A percentile compares a stretch with the other conserved stretches of the same genome.
Evolutionary conservation across 352 stramenopile species (phyloP).

Genomic region (Phytophthora pini): DNA sequence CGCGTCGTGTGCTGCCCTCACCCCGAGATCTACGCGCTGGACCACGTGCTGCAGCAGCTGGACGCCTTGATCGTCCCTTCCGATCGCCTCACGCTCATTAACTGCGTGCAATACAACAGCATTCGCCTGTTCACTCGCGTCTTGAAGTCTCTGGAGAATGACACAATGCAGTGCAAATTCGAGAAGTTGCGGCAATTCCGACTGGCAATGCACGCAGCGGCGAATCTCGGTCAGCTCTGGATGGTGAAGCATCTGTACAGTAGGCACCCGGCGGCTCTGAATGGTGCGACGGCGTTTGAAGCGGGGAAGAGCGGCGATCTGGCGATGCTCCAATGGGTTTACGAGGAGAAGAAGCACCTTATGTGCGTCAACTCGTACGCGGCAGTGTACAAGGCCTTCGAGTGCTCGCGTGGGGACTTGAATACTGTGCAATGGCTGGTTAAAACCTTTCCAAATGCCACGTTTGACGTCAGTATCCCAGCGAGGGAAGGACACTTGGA

Average conservation of each 20-base stretch:
- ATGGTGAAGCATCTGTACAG: conserved; percentile 18
- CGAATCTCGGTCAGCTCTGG: conserved; percentile 8
- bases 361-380: conserved; percentile 3
- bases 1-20: conserved; percentile 11
- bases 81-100: background rate
- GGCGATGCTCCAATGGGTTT: conserved; percentile 3
- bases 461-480: conserved; percentile 8
- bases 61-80: conserved; percentile 14
- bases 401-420: conserved; percentile 1
- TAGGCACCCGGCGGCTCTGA: conserved; percentile 11
- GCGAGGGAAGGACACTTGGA: conserved; percentile 1
- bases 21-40: background rate
- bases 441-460: background rate
- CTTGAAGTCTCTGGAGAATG: conserved; percentile 3
- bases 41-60: conserved; percentile 10
- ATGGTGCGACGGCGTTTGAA: conserved; percentile 2
- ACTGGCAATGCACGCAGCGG: conserved; percentile 11
- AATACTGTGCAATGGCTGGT: conserved; percentile 5
- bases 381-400: conserved; percentile 2
- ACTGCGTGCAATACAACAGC: conserved; percentile 8
- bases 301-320: background rate
- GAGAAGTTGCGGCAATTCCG: conserved; percentile 16
- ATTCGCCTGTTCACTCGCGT: conserved; percentile 9
- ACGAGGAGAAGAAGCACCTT: background rate
- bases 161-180: conserved; percentile 6